Evolutionary conservation across 23 red algal genomes (phyloP), one percentile per base, ranked within the genome.

Genomic region (Agarophyton chilense): DNA sequence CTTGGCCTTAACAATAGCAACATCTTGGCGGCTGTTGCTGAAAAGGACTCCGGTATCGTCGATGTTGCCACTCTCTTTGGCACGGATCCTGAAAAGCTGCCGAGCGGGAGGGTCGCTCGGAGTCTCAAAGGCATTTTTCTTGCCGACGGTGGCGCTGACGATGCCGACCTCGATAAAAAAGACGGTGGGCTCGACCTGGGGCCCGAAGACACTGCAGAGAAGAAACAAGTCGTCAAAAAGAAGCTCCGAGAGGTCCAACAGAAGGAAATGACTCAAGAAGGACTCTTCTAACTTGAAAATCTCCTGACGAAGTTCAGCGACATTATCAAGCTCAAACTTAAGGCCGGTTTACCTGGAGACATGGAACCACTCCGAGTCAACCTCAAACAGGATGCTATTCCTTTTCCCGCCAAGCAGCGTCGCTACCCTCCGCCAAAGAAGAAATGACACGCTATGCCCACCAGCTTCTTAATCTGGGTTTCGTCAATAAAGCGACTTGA

Each of bases 291-390:
- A 49, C 82, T 73, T 25, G 0, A 72, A 6, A 21, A 44, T 14
- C 17, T 87, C 6, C 61, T 87, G 41, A 5, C 0, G 21, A 29
- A 73, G 34, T 87, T 87, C 72, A 0, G 0, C 61, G 82, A 87
- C 22, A 42, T 72, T 22, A 72, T 87, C 49, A 87, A 74, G 82
- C 34, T 74, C 14, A 87, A 73, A 29, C 82, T 87, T 54, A 60
- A 74, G 12, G 36, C 24, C 16, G 82, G 61, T 6, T 29, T 72
- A 21, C 82, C 82, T n/a, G 82, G 60, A 28, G 41, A 73, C 22
- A 73, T 72, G 16, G 36, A 0, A 33, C 82, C 82, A 5, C 82
- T 72, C n/a, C 60, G 0, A 18, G 45, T 71, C 4, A 18, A 55
- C 0, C 82, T 87, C 13, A 87, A 87, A 47, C 61, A 14, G 19